phyloP scores from a whole-genome alignment of 164 flowering plant genomes.

The Hamamelis virginiana region DNA sequence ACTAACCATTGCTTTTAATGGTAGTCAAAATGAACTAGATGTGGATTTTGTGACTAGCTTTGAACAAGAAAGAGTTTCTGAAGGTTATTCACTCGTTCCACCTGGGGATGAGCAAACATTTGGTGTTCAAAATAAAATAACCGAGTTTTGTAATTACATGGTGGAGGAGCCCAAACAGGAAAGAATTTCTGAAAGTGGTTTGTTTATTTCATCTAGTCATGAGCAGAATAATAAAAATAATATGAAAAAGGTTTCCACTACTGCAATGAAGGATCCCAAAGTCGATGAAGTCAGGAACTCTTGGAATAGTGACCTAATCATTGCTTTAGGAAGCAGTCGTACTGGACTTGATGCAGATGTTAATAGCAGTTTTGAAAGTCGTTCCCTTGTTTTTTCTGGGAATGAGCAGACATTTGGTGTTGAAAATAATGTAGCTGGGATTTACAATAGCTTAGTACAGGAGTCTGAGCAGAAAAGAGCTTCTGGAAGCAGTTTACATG shows the following conservation, averaged over 20 bases:
- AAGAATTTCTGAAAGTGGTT: slow-evolving; percentile 6
- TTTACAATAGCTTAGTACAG: slow-evolving; percentile 8
- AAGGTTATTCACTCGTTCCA: slow-evolving; percentile 19
- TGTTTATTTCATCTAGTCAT: slow-evolving; percentile 9
- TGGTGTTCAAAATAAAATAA: slow-evolving; percentile 9
- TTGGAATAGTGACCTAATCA: slow-evolving; percentile 19
- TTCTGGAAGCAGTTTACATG: slow-evolving; percentile 19
- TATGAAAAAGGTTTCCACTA: slow-evolving; percentile 6
- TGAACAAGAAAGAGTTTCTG: slow-evolving; percentile 18
- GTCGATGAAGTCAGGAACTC: slow-evolving; percentile 11
- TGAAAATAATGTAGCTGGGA: slow-evolving; percentile 14
- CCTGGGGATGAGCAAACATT: slow-evolving; percentile 21
- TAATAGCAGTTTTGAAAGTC: slow-evolving; percentile 18
- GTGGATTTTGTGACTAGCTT: slow-evolving; percentile 7
- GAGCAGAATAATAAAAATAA: slow-evolving; percentile 10
- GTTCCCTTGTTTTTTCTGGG: slow-evolving; percentile 19
- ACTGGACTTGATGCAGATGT: slow-evolving; percentile 10
- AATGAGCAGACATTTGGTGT: slow-evolving; percentile 15
- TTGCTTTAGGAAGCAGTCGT: slow-evolving; percentile 17
- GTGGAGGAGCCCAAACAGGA: slow-evolving; percentile 11
- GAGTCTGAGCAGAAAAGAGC: slow-evolving; percentile 19
- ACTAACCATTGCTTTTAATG: slow-evolving; percentile 6
- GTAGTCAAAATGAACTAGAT: slow-evolving; percentile 2
- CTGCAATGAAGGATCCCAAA: slow-evolving; percentile 11
- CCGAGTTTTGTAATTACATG: neutral